Evolutionary conservation across 169 alveolate species (phyloP).

Genomic region (Plasmodium ovale): DNA sequence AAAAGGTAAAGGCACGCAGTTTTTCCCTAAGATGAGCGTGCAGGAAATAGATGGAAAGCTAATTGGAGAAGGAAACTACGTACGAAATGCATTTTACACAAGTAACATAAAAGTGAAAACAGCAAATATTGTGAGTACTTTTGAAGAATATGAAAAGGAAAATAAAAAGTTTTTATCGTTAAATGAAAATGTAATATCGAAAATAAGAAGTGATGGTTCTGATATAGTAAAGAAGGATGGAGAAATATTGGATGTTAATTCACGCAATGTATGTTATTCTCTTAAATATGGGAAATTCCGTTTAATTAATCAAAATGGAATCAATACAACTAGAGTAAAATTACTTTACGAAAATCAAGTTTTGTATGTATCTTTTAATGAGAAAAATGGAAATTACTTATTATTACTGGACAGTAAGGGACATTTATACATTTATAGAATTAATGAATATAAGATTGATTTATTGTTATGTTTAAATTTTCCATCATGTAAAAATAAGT

Average conservation of each 20-base stretch:
- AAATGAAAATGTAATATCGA: slow-evolving; percentile 51
- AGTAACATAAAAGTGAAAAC: slow-evolving; percentile 39
- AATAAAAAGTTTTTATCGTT: slow-evolving; percentile 18
- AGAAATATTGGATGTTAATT: slow-evolving; percentile 66
- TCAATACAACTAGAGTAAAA: slow-evolving; percentile 61
- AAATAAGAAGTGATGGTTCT: slow-evolving; percentile 54
- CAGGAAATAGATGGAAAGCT: slow-evolving; percentile 42
- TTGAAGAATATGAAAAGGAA: slow-evolving; percentile 13
- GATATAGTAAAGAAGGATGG: slow-evolving; percentile 74
- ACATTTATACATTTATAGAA: slow-evolving; percentile 57
- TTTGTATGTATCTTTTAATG: slow-evolving; percentile 43
- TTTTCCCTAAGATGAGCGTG: slow-evolving; percentile 13
- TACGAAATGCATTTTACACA: slow-evolving; percentile 25
- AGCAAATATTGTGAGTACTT: not conserved
- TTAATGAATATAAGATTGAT: slow-evolving; percentile 65
- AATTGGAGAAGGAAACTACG: slow-evolving; percentile 38
- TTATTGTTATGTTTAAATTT: slow-evolving; percentile 40
- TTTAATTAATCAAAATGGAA: slow-evolving; percentile 71
- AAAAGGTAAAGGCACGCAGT: too few species aligned
- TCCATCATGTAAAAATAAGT: slow-evolving; percentile 44
- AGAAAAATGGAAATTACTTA: slow-evolving; percentile 61
- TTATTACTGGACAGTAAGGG: slow-evolving; percentile 62
- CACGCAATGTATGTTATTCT: slow-evolving; percentile 66
- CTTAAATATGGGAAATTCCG: slow-evolving; percentile 70
- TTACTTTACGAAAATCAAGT: slow-evolving; percentile 70